Base-by-base conservation (phyloP, 495 filamentous ascomycete species). In the Trichoderma asperelloides region DNA sequence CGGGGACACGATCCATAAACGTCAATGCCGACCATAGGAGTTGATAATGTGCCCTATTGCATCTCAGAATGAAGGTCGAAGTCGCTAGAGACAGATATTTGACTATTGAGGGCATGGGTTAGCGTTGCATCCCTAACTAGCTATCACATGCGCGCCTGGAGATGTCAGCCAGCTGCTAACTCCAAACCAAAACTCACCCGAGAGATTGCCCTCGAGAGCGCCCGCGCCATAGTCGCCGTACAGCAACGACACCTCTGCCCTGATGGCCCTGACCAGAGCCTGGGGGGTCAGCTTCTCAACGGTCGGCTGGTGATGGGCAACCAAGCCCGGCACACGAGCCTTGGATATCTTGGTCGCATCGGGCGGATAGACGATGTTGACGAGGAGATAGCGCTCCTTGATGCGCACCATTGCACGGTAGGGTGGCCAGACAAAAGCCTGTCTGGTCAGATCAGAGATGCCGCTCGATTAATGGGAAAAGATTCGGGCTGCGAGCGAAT, bases 201-300 rank as follows among this genome's bases (percentile, higher is more conserved):
- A 60, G 15, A 60, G 55, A 18, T 60, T 60, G 55, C 55, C 55
- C 55, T 84, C 83, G 1, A 87, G 81, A 6, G 80, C 75, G 2
- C 94, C 95, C 8, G 87, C 78, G 2, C 95, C 94, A 75, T 91
- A 96, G 74, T 98, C 94, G n/a, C 95, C 95, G 74, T 94, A 98
- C 21, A 96, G 77, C 30, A 84, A 78, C 12, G 81, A 76, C 5
- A 96, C 84, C 65, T 89, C 84, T 40, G 87, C 82, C 66, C 86
- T 85, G 67, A 98, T 85, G 65, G 85, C 82, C 55, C 84, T 87
- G 2, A 88, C 75, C 4, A 98, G 81, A 12, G 85, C 67, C 15
- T 85, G 81, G 4, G 85, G 77, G 12, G 84, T 89, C 33, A 97
- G 78, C 2, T 83, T 78, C 67, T 87, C 82, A 18, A 86, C 85